These are phyloP conservation scores for Ogataea kodamae DNA, from an alignment of 805 yeast genomes.

Conservation along the genomic window DNA sequence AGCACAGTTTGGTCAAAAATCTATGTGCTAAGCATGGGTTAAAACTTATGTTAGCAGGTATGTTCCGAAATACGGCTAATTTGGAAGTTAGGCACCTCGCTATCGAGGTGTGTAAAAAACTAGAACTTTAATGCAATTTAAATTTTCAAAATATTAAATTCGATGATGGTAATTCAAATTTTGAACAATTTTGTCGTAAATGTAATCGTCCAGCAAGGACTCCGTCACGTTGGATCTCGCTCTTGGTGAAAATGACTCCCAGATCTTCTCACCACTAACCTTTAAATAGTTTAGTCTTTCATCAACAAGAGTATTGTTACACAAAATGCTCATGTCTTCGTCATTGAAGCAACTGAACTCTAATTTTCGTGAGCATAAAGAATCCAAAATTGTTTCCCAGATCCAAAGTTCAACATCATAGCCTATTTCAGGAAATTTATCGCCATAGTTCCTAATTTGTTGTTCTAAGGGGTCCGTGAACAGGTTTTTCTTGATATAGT, in stretches of 20 bases:
- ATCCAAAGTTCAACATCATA: conserved; percentile 25
- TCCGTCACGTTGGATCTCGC: not conserved
- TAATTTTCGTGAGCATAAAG: conserved; percentile 21
- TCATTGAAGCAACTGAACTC: conserved; percentile 22
- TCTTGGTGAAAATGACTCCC: conserved; percentile 3
- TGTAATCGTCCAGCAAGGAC: conserved; percentile 9
- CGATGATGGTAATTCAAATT: conserved; percentile 1
- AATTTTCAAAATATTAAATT: conserved; percentile 7
- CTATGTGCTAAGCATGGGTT: conserved; percentile 6
- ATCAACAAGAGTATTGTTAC: conserved; percentile 19
- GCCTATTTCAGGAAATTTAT: conserved; percentile 15
- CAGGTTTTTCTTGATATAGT: conserved; percentile 15
- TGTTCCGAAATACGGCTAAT: conserved; percentile 7
- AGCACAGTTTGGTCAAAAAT: conserved; percentile 2
- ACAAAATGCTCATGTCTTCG: conserved; percentile 18
- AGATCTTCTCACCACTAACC: conserved; percentile 15
- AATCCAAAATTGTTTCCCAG: conserved; percentile 24
- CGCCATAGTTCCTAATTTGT: conserved; percentile 21
- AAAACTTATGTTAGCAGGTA: conserved; percentile 3
- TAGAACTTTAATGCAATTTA: conserved; percentile 8
- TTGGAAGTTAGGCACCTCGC: conserved; percentile 15
- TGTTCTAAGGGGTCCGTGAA: conserved; percentile 16
- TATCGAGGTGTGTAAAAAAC: conserved; percentile 8
- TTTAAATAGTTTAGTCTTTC: conserved; percentile 27
- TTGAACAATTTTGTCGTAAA: conserved; percentile 8